Evolutionary conservation across 139 green algal genomes (phyloP), one percentile per base, ranked within the genome.

Genomic region (Ettlia oleoabundans): DNA sequence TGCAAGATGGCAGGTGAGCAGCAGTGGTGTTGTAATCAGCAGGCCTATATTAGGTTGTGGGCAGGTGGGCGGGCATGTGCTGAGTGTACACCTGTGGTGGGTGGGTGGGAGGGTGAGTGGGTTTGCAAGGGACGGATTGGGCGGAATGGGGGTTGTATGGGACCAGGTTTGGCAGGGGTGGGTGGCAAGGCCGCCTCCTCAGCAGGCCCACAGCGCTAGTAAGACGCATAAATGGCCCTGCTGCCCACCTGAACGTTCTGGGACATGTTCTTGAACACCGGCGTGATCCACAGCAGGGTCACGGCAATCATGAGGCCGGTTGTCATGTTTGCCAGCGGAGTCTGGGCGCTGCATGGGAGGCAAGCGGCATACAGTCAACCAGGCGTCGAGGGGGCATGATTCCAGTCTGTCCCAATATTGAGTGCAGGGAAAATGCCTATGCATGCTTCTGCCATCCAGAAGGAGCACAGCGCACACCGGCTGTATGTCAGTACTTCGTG

Each of bases 231-330:
- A n/a, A n/a, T n/a, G n/a, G n/a, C n/a, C n/a, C n/a, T n/a, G n/a
- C n/a, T n/a, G 10, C 24, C 19, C 8, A 68, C 26, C 61, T 53
- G 75, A 28, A 81, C 58, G 38, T 81, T 81, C 55, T 70, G 89
- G 10, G 88, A 89, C 90, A 97, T 90, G 66, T 92, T 88, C 18
- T 78, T 80, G 80, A 97, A 95, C 2, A 96, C 84, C 2, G 86
- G 84, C 13, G 93, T 96, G 40, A 95, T 68, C 73, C 92, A 91
- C 64, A 96, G 80, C 62, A 97, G 89, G 32, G 92, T 86, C 61
- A 96, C 87, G 68, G 92, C 87, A 5, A 97, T 89, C 18, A 94
- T 76, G 67, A 93, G 74, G 53, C 86, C 89, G 51, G 83, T 88
- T 30, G 90, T 73, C 22, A 93, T 40, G 30, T 86, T 85, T 19